A percentile compares a stretch with the other conserved stretches of the same genome.
These are phyloP conservation scores for Talaromyces wortmannii DNA, from an alignment of 495 filamentous ascomycete species.

Conservation along the genomic window DNA sequence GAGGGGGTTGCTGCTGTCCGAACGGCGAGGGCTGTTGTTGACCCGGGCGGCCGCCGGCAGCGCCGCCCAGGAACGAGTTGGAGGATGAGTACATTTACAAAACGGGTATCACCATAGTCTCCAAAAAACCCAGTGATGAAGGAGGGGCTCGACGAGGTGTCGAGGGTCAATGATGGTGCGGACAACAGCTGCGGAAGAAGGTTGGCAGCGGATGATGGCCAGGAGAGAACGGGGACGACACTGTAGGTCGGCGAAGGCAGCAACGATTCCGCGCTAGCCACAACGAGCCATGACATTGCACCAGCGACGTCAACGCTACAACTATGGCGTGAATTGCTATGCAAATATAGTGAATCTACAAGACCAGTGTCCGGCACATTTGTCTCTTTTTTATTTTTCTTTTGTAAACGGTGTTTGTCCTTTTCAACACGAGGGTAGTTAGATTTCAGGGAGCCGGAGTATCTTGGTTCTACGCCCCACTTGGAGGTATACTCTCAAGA, in stretches of 20 bases:
- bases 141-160: not conserved
- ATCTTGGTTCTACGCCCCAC: no score
- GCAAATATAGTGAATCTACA: no score
- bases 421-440: no score
- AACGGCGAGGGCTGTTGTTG: conserved; percentile 47
- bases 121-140: not conserved
- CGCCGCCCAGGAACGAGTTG: conserved; percentile 74
- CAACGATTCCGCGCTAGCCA: not conserved
- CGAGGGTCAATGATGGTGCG: no score
- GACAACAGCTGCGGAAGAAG: no score
- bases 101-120: not conserved
- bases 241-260: not conserved
- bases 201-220: not conserved
- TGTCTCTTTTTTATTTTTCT: no score
- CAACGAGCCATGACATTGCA: not conserved
- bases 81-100: conserved; percentile 78
- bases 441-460: no score
- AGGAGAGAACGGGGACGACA: not conserved
- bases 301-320: no score
- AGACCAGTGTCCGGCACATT: no score
- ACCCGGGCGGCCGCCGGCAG: conserved; percentile 66
- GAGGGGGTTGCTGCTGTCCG: conserved; percentile 41
- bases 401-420: no score
- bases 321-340: no score
- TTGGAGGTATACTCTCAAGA: no score